Evolutionary conservation across 768 basidiomycete genomes (phyloP), one percentile per base, ranked within the genome.

Genomic region (Lactarius akahatsu): DNA sequence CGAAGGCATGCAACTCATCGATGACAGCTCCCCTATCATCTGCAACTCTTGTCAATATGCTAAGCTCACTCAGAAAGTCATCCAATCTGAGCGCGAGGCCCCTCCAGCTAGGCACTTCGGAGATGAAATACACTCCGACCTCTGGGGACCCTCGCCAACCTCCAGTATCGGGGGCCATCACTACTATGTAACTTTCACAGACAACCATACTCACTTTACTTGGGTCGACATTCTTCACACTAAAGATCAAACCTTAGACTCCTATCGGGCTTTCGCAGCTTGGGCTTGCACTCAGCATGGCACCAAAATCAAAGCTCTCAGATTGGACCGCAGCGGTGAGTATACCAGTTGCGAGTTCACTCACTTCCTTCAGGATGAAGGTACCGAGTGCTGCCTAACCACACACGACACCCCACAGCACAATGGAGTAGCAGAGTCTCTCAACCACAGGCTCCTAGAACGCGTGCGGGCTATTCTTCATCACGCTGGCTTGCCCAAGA

Each of bases 401-500:
- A 47, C 10, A 0, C 45, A 23, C 10, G n/a, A 47, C 45, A 47
- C 45, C 20, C 63, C 34, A 2, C 56, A 64, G 32, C 41, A 57
- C 34, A 64, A 64, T 8, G 43, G 56, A 6, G 16, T 58, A 0
- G 63, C 57, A 2, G 57, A 64, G 23, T 36, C 56, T 2, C n/a
- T 64, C 2, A 64, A 64, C n/a, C 8, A 30, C 26, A 32, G 30
- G 7, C 28, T 64, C 9, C 13, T 57, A 0, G 57, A 57, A 6
- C 13, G 36, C 2, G 36, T 55, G 4, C 54, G 26, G 15, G 61
- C 54, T 0, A 43, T 63, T 0, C 62, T 63, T 0, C 34, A 41
- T 38, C 43, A 56, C 2, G 34, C 45, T 2, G 9, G 20, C 26
- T 54, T 76, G 0, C 74, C 73, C 0, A 67, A 64, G 32, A 69